Evolutionary conservation across 2,329 filamentous ascomycete species (phyloP), one percentile per base, ranked within the genome.

Genomic region (Waltergamsia citrina): DNA sequence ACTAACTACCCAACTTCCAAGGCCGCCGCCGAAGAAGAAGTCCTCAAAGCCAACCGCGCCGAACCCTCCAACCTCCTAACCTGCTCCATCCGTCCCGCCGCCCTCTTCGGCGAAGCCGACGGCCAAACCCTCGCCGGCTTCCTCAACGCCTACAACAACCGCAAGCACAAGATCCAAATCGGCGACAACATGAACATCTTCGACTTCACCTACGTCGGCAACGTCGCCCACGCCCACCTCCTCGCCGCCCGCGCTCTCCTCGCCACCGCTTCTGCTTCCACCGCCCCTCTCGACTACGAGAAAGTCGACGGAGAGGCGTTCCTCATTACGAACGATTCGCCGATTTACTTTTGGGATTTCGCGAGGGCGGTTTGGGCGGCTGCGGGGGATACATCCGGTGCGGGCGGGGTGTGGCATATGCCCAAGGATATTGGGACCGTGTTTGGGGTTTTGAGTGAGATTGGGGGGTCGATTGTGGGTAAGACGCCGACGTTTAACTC

Each of bases 61-160:
- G 66, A 59, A 47, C 45, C 69, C 36, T 62, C 67, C 33, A 62
- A 63, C 28, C 76, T 94, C 56, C 67, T 85, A 8, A 94, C 87
- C n/a, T 74, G 74, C 49, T 70, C 87, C 20, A 72, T 96, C 43
- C 84, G 92, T 12, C 85, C 88, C 6, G 82, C 86, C 10, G 85
- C 85, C 44, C 93, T 96, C 56, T 85, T 94, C 51, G 90, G 90
- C 48, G 85, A 92, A 52, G 85, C 85, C 47, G 92, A 98, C 62
- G 74, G 76, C 34, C 81, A 87, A 52, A 60, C 80, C 11, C 75
- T 90, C 22, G 74, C 79, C 42, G 76, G 81, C 45, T 72, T 95
- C 41, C 67, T 94, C 49, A 72, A 78, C 41, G 76, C 84, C 47
- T 82, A 81, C 52, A 67, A 69, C 38, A 69, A 74, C 41, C 68